Evolutionary conservation across 768 basidiomycete genomes (phyloP), one percentile per base, ranked within the genome.

Genomic region (Rickenella mellea): DNA sequence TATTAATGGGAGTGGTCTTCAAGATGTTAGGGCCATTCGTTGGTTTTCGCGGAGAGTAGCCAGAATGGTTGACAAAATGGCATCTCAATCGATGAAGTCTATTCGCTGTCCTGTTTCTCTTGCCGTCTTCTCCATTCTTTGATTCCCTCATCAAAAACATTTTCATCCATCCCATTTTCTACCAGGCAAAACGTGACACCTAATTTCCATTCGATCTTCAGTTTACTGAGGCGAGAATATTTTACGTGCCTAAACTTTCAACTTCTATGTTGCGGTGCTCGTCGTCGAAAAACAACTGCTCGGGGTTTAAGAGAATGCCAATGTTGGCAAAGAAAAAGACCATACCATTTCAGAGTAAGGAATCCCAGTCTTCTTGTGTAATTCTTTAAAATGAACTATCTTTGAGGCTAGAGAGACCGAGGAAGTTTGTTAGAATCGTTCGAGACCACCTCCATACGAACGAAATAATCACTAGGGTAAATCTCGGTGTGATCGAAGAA

Each of bases 161-260:
- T 57, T 37, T 69, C 61, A 49, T 78, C 69, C 22, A 88, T 50
- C 0, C 89, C 89, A 17, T 66, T 57, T 2, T 64, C 59, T 4
- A 87, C 83, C n/a, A 83, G 73, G 42, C 74, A 66, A 61, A 94
- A 91, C 0, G 85, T 89, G 2, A 93, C 87, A 2, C 91, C 88
- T 78, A 48, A 19, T 9, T 32, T 29, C 27, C 27, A 30, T 21
- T n/a, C 30, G 40, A 19, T 49, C 41, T 14, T 17, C 41, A 9
- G 32, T 30, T 25, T 27, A 8, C 4, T 21, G 14, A 20, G 12
- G 17, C 10, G 3, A 14, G 12, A 14, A 32, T 15, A 22, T 38
- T 14, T 12, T 15, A 50, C 59, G 9, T 41, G 74, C 80, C 80
- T 2, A 81, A 64, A 26, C 66, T 58, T 53, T 74, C 80, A 0